Evolutionary conservation across 2,329 filamentous ascomycete genomes (phyloP).

Genomic region (Colletotrichum sp.): DNA sequence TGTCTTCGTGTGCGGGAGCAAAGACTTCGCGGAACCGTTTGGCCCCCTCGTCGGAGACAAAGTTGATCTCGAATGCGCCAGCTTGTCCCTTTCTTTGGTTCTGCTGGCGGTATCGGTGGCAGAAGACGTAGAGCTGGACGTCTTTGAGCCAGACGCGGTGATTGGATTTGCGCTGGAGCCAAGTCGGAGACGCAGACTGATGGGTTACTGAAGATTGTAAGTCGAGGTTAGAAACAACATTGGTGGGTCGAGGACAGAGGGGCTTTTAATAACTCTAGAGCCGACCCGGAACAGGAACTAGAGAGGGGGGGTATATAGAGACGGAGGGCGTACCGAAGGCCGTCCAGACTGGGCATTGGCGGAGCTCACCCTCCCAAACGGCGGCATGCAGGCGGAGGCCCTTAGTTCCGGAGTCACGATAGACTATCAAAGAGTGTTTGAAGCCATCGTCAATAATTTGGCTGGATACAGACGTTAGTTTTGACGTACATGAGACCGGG

Average conservation of each 20-base stretch:
- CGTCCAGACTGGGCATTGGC: constrained; percentile 66
- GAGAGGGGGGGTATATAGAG: neutral
- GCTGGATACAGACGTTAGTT: constrained; percentile 33
- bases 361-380: constrained; percentile 59
- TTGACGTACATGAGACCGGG: neutral
- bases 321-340: constrained; percentile 56
- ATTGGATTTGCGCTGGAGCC: constrained; percentile 54
- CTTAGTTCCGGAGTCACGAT: constrained; percentile 52
- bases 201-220: constrained; percentile 51
- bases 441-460: constrained; percentile 62
- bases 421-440: constrained; percentile 59
- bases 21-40: constrained; percentile 48
- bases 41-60: constrained; percentile 47
- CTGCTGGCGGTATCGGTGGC: constrained; percentile 57
- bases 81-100: constrained; percentile 53
- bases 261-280: neutral
- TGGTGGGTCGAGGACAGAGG: neutral
- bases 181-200: constrained; percentile 51
- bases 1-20: constrained; percentile 9
- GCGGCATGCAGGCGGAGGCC: constrained; percentile 61
- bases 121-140: constrained; percentile 65
- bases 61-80: constrained; percentile 57
- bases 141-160: constrained; percentile 58
- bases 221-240: neutral
- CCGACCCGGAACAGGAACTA: neutral